These are phyloP conservation scores for Crithidia acanthocephali DNA, from an alignment of 208 protist genomes.

Conservation along the genomic window DNA sequence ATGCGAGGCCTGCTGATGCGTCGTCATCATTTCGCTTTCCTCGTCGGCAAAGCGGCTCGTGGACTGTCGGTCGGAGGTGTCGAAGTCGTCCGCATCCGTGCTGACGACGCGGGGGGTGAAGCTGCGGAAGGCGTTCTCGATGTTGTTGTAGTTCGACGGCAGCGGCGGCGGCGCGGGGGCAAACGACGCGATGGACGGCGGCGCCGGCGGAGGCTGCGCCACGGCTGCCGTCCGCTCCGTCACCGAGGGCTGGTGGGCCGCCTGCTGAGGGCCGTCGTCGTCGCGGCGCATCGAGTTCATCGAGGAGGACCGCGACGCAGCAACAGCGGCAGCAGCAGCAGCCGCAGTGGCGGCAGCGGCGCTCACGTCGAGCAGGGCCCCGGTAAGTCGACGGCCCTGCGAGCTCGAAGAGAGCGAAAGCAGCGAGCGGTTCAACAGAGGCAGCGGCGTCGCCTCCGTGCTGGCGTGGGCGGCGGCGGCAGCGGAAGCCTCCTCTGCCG, in stretches of 20 bases:
- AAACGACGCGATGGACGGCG: not conserved
- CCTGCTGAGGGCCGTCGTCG: conserved; percentile 14
- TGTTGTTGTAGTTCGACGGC: conserved; percentile 6
- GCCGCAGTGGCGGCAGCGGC: not conserved
- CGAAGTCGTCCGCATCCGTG: not conserved
- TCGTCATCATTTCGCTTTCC: not conserved
- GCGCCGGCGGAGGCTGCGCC: conserved; percentile 10
- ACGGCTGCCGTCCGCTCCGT: conserved; percentile 1
- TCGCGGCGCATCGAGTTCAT: conserved; percentile 24
- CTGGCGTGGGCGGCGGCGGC: not conserved
- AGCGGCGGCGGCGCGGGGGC: not conserved
- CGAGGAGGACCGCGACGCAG: conserved; percentile 18
- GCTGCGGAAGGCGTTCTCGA: not conserved
- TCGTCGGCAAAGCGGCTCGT: conserved; percentile 11
- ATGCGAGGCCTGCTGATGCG: conserved; percentile 1
- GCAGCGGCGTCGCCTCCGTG: conserved; percentile 11
- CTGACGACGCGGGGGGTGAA: not conserved
- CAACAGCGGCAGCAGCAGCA: not conserved
- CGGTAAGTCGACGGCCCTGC: conserved; percentile 13
- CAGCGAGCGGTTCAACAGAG: conserved; percentile 2
- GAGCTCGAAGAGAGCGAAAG: conserved; percentile 22
- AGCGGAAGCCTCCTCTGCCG: not conserved
- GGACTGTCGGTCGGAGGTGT: not conserved
- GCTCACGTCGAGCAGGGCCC: conserved; percentile 1
- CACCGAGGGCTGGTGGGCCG: not conserved